Evolutionary conservation across 2,329 filamentous ascomycete genomes (phyloP).

Genomic region (Fusarium citri): DNA sequence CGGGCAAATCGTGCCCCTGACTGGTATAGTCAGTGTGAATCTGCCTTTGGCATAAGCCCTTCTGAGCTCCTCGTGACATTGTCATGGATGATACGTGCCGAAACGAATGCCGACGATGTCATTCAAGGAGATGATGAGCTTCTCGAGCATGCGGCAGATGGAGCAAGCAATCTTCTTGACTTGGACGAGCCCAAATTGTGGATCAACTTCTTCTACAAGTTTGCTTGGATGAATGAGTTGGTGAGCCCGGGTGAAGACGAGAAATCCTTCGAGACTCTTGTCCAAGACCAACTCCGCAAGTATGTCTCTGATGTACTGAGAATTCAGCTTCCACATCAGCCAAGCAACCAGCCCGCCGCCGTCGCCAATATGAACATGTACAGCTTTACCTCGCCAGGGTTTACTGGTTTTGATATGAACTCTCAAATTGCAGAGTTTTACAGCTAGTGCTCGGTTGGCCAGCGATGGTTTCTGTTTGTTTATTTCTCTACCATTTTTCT

Average conservation of each 20-base stretch:
- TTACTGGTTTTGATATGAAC: slow-evolving; percentile 14
- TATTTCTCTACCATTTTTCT: neutral
- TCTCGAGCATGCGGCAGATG: slow-evolving; percentile 23
- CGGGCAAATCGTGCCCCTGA: slow-evolving; percentile 23
- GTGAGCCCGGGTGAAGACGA: slow-evolving; percentile 31
- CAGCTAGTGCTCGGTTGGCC: neutral
- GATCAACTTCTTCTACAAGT: slow-evolving; percentile 36
- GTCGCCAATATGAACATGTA: slow-evolving; percentile 3
- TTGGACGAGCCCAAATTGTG: slow-evolving; percentile 31
- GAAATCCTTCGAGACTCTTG: slow-evolving; percentile 33
- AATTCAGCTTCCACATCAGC: slow-evolving; percentile 30
- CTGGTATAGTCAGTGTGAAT: slow-evolving; percentile 41
- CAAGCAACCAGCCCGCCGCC: slow-evolving; percentile 1
- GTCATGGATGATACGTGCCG: slow-evolving; percentile 42
- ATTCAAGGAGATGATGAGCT: slow-evolving; percentile 8
- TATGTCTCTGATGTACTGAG: slow-evolving; percentile 34
- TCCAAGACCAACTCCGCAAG: slow-evolving; percentile 34
- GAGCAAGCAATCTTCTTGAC: slow-evolving; percentile 15
- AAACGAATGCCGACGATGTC: neutral
- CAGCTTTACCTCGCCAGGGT: slow-evolving; percentile 2
- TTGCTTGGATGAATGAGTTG: slow-evolving; percentile 43
- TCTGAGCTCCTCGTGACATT: slow-evolving; percentile 44
- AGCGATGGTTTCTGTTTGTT: neutral
- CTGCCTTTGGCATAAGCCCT: slow-evolving; percentile 40
- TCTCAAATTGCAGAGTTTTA: slow-evolving; percentile 1